Base-by-base conservation (phyloP, 2,329 filamentous ascomycete genomes). In the Pseudocercospora eumusae region DNA sequence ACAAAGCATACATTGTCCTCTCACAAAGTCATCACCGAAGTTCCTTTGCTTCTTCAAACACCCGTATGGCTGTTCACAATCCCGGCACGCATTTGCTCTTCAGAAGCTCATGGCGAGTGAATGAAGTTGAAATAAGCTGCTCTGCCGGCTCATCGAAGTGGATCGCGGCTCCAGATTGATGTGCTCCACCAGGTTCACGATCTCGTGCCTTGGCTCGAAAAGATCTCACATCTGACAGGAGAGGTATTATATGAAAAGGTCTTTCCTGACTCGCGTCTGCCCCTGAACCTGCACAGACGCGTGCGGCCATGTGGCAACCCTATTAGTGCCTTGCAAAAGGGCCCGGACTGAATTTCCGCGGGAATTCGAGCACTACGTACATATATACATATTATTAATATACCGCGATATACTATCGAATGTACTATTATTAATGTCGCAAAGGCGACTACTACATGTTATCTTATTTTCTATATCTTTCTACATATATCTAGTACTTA, bases 231-330 rank as follows among this genome's bases (percentile, higher is more conserved):
- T 36, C 33, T 36, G 13, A n/a, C 13, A 36, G 33, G 28, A 31
- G 28, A 31, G 28, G 10, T 31, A 31, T 31, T 31, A 11, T 1
- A 11, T 2, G 28, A 31, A n/a, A n/a, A n/a, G n/a, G n/a, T n/a
- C n/a, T 27, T 4, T 8, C 15, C 20, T 52, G 47, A 52, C 47
- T 52, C 47, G 47, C 25, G 25, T 15, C 23, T 52, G 15, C 47
- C 47, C 47, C 47, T 52, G 47, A 52, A 52, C 47, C 47, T 52
- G 47, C 18, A 50, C 45, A 50, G 20, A 50, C 45, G 11, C 45
- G 45, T 23, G 13, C 23, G 45, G 18, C 45, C 45, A 50, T 50
- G 45, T 50, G 45, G 45, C 13, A 50, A 21, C 20, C 31, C 25
- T 31, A n/a, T n/a, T n/a, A n/a, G n/a, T n/a, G n/a, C n/a, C n/a